Evolutionary conservation across 495 filamentous ascomycete species (phyloP).

Genomic region (Baudoinia panamericana): DNA sequence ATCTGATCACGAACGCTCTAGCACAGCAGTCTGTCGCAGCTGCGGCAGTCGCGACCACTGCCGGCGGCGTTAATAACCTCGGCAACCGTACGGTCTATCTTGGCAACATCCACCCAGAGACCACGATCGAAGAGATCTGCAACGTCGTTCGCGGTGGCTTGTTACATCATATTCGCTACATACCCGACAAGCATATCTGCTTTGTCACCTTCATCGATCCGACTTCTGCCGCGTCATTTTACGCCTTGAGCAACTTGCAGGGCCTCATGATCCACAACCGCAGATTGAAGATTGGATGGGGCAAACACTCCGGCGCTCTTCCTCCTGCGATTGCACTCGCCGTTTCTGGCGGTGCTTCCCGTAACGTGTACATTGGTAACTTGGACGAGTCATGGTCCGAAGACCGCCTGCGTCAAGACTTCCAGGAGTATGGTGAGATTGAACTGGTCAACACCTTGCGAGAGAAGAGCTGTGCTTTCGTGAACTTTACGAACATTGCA

Average conservation of each 20-base stretch:
- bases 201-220: constrained; percentile 99
- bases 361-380: constrained; percentile 97
- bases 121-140: constrained; percentile 52
- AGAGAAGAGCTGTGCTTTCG: constrained; percentile 98
- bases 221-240: constrained; percentile 94
- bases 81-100: constrained; percentile 97
- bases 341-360: constrained; percentile 86
- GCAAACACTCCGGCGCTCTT: constrained; percentile 94
- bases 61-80: constrained; percentile 91
- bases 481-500: constrained; percentile 99
- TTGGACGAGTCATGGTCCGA: constrained; percentile 94
- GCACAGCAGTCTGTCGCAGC: constrained; percentile 96
- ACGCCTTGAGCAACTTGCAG: constrained; percentile 90
- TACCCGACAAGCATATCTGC: constrained; percentile 99
- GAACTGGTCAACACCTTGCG: constrained; percentile 92
- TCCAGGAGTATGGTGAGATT: constrained; percentile 95
- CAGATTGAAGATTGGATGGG: constrained; percentile 96
- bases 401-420: constrained; percentile 89
- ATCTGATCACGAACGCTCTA: constrained; percentile 87
- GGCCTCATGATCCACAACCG: constrained; percentile 99
- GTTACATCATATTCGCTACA: constrained; percentile 95
- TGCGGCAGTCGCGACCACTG: constrained; percentile 88
- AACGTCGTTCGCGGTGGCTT: constrained; percentile 90
- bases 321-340: constrained; percentile 93
- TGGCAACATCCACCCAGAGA: constrained; percentile 97